Conservation (phyloP, 2,329 filamentous ascomycete genomes). For the Colletotrichum limetticola region DNA sequence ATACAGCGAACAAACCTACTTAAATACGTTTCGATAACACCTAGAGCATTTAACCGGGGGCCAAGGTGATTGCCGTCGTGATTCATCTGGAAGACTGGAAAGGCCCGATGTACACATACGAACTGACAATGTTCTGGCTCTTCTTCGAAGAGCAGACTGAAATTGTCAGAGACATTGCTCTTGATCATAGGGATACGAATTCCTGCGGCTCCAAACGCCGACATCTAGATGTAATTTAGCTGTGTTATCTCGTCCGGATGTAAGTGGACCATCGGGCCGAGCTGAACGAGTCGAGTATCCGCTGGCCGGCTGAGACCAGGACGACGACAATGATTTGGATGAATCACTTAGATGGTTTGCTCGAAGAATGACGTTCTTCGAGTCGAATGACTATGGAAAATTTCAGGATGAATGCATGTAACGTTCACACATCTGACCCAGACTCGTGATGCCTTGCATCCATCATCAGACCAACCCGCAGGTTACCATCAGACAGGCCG, state of each 20-base stretch:
- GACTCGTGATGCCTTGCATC: neutral
- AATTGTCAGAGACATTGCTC: too few species aligned
- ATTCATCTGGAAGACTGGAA: too few species aligned
- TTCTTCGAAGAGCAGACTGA: too few species aligned
- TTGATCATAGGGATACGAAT: neutral
- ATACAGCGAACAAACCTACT: too few species aligned
- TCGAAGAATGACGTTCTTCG: neutral
- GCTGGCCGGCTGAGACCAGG: neutral
- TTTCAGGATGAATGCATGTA: neutral
- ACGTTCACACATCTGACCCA: neutral
- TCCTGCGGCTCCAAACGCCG: neutral
- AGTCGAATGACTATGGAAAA: neutral
- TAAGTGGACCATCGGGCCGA: neutral
- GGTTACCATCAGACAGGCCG: neutral
- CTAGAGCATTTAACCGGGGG: too few species aligned
- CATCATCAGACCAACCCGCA: constrained; percentile 4
- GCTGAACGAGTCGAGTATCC: neutral
- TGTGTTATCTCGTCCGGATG: neutral
- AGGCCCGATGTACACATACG: too few species aligned
- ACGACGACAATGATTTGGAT: neutral
- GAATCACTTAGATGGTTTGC: too few species aligned
- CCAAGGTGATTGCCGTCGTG: too few species aligned
- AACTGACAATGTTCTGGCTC: too few species aligned
- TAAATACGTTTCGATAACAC: too few species aligned
- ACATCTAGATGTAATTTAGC: neutral